A percentile compares a stretch with the other conserved stretches of the same genome.
These are phyloP conservation scores for Galerina sulciceps DNA, from an alignment of 768 basidiomycete genomes.

Conservation along the genomic window DNA sequence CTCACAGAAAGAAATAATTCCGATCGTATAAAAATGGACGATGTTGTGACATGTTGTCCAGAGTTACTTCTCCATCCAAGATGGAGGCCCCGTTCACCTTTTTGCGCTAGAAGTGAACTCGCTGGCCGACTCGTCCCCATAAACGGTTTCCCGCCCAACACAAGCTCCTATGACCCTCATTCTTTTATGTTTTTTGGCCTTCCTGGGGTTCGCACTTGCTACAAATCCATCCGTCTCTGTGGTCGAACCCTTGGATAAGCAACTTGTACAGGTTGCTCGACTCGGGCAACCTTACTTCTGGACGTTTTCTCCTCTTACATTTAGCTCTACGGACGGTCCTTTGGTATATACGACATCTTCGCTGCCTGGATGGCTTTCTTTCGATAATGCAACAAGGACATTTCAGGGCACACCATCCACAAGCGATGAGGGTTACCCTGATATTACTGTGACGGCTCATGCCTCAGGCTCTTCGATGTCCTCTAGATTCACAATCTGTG, in stretches of 20 bases:
- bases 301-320: conserved; percentile 70
- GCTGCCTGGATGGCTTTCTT: conserved; percentile 79
- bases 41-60: conserved; percentile 36
- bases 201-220: conserved; percentile 42
- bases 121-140: conserved; percentile 60
- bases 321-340: conserved; percentile 49
- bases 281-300: conserved; percentile 67
- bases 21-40: background rate
- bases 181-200: conserved; percentile 56
- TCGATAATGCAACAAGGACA: conserved; percentile 60
- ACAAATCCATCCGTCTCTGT: conserved; percentile 47
- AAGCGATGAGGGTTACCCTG: conserved; percentile 63
- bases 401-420: conserved; percentile 72
- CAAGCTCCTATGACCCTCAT: conserved; percentile 64
- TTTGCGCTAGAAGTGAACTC: conserved; percentile 43
- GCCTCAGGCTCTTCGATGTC: conserved; percentile 56
- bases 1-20: conserved; percentile 7
- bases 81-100: conserved; percentile 2
- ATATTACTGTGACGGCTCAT: conserved; percentile 66
- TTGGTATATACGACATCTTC: conserved; percentile 54
- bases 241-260: conserved; percentile 63
- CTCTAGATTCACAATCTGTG: conserved; percentile 58
- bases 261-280: conserved; percentile 82
- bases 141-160: conserved; percentile 49
- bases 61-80: background rate